phyloP scores from a whole-genome alignment of 345 rosid species.

The Corchorus olitorius region DNA sequence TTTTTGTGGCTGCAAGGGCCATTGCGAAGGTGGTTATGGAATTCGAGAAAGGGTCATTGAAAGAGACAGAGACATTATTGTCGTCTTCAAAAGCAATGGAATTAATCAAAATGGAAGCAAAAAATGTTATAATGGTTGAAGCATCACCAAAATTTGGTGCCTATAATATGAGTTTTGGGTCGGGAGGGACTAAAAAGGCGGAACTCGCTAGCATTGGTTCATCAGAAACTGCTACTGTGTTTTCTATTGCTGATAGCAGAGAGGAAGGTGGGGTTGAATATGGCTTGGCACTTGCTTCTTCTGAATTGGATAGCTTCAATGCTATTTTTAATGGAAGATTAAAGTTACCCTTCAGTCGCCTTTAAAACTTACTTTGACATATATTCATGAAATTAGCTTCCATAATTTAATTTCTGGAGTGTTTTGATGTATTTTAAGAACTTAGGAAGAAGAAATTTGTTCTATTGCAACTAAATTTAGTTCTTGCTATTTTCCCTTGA shows the following conservation, averaged over 20 bases:
- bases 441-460: too few species aligned
- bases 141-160: not conserved
- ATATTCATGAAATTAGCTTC: too few species aligned
- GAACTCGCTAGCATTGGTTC: not conserved
- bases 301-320: not conserved
- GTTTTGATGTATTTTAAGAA: too few species aligned
- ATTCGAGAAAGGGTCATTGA: not conserved
- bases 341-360: too few species aligned
- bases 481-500: too few species aligned
- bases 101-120: not conserved
- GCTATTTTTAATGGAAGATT: not conserved
- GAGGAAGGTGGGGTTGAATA: not conserved
- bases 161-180: not conserved
- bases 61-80: not conserved
- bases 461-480: too few species aligned
- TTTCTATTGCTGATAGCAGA: not conserved
- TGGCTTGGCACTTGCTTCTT: not conserved
- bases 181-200: too few species aligned
- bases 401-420: too few species aligned
- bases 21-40: not conserved
- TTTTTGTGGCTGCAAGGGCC: not conserved
- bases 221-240: not conserved
- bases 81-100: not conserved
- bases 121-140: not conserved
- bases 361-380: too few species aligned